Evolutionary conservation across 1,284 basidiomycete species (phyloP).

Genomic region (Pseudomicrostroma phylloplanum): DNA sequence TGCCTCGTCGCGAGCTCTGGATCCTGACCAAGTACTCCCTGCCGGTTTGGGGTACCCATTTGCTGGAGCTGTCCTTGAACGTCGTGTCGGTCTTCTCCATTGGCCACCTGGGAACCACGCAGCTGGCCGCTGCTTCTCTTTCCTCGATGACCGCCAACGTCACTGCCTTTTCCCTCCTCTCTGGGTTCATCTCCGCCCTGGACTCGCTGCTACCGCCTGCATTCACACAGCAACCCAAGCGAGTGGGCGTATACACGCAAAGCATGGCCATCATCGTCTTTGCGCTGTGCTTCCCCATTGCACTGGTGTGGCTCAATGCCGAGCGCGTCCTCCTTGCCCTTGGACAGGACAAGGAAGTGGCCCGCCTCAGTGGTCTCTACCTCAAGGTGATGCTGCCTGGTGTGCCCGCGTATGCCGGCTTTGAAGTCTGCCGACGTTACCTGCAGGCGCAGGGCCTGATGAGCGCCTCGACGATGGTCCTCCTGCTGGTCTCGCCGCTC

Average conservation of each 20-base stretch:
- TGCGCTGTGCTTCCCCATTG: conserved; percentile 26
- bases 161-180: conserved; percentile 44
- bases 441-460: conserved; percentile 63
- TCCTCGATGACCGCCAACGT: conserved; percentile 48
- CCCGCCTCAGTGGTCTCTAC: conserved; percentile 65
- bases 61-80: conserved; percentile 45
- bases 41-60: conserved; percentile 43
- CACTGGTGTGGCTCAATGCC: conserved; percentile 66
- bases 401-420: conserved; percentile 72
- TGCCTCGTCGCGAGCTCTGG: conserved; percentile 32
- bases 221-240: conserved; percentile 75
- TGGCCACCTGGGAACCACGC: conserved; percentile 45
- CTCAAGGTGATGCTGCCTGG: conserved; percentile 72
- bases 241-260: conserved; percentile 85
- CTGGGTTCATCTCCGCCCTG: conserved; percentile 70
- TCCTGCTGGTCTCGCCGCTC: conserved; percentile 74
- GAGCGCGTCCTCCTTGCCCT: conserved; percentile 70
- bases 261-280: conserved; percentile 64
- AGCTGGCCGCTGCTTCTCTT: conserved; percentile 44
- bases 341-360: conserved; percentile 79
- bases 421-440: conserved; percentile 38
- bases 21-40: conserved; percentile 34
- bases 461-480: conserved; percentile 76
- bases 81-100: conserved; percentile 43
- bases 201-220: conserved; percentile 85